phyloP scores from a whole-genome alignment of 768 basidiomycete species.

The Wakefieldia striispora region DNA sequence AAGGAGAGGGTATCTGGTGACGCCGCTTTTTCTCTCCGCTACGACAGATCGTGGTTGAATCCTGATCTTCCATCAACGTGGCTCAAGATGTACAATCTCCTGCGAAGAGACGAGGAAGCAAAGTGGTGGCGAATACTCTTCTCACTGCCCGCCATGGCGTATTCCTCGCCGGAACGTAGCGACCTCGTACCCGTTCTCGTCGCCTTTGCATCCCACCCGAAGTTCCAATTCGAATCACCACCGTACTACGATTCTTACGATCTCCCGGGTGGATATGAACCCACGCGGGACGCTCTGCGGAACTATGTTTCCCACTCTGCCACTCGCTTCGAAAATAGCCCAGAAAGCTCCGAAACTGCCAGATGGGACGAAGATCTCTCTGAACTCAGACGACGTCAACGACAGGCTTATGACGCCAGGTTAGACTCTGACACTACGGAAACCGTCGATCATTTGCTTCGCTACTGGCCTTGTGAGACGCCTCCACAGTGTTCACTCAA shows the following conservation, averaged over 20 bases:
- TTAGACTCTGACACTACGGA: conserved; percentile 1
- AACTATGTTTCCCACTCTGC: not conserved
- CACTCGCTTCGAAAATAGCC: conserved; percentile 8
- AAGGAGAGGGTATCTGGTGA: not conserved
- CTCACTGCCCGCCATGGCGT: conserved; percentile 33
- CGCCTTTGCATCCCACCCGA: conserved; percentile 25
- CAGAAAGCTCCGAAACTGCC: conserved; percentile 3
- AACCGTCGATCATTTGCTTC: conserved; percentile 1
- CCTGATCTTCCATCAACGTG: conserved; percentile 21
- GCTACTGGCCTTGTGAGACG: conserved; percentile 21
- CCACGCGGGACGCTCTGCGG: not conserved
- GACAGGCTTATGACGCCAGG: conserved; percentile 4
- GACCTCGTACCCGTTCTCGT: conserved; percentile 31
- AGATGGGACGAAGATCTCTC: not conserved
- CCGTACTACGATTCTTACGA: conserved; percentile 15
- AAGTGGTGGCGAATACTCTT: conserved; percentile 30
- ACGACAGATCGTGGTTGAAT: conserved; percentile 29
- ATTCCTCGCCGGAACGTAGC: conserved; percentile 11
- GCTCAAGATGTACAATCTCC: conserved; percentile 29
- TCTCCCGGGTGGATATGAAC: conserved; percentile 7
- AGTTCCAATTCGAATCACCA: conserved; percentile 10
- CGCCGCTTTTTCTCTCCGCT: conserved; percentile 16
- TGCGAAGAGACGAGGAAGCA: conserved; percentile 9
- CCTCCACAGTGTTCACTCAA: conserved; percentile 5
- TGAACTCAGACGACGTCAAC: conserved; percentile 4